These are phyloP conservation scores for Aspergillus uvarum DNA, from an alignment of 2,329 filamentous ascomycete species.

Conservation along the genomic window DNA sequence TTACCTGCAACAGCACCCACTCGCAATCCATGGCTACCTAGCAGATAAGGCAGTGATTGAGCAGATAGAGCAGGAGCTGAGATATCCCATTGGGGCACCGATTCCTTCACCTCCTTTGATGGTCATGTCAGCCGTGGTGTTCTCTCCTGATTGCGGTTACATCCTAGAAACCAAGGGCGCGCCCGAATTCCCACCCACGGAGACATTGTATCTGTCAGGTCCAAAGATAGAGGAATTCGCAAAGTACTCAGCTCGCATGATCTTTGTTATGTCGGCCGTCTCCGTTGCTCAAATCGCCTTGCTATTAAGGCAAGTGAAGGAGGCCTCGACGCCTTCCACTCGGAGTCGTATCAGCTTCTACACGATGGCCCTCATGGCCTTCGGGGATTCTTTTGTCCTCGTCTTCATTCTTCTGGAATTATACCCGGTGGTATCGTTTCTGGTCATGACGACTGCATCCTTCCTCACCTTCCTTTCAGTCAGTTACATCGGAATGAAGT, in stretches of 20 bases:
- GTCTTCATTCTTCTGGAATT: conserved; percentile 57
- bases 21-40: conserved; percentile 30
- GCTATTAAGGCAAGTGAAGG: conserved; percentile 62
- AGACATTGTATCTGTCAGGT: conserved; percentile 55
- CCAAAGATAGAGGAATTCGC: conserved; percentile 59
- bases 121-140: conserved; percentile 60
- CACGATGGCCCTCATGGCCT: conserved; percentile 60
- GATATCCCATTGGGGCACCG: conserved; percentile 58
- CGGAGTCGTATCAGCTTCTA: conserved; percentile 64
- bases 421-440: conserved; percentile 55
- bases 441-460: conserved; percentile 56
- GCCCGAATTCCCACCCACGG: conserved; percentile 53
- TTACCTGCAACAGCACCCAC: conserved; percentile 67
- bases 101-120: conserved; percentile 53
- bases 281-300: conserved; percentile 56
- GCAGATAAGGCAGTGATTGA: conserved; percentile 42
- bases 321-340: conserved; percentile 64
- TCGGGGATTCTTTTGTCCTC: conserved; percentile 61
- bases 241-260: conserved; percentile 52
- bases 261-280: conserved; percentile 53
- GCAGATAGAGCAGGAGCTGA: conserved; percentile 59
- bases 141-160: conserved; percentile 68
- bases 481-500: conserved; percentile 63
- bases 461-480: conserved; percentile 62
- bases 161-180: conserved; percentile 61